Evolutionary conservation across 2,329 filamentous ascomycete genomes (phyloP), one percentile per base, ranked within the genome.

Genomic region (Colletotrichum sp.): DNA sequence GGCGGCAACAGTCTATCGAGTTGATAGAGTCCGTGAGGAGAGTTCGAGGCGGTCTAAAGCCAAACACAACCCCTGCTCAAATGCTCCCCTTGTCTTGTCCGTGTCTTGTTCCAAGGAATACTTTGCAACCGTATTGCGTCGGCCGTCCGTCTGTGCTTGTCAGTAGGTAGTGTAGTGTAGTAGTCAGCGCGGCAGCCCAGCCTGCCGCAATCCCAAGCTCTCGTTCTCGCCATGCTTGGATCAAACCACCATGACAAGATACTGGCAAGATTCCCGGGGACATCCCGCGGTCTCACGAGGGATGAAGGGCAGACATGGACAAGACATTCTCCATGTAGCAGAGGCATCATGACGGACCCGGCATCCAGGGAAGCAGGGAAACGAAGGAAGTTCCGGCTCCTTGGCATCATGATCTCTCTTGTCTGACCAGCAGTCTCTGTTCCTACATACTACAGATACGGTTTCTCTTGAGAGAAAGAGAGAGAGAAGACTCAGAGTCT

Each of bases 31-130:
- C 73, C 34, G 73, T 60, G 64, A 73, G 55, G 70, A 73, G 24
- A 73, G 73, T 72, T 76, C 70, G 57, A 73, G 73, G 73, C 73
- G 73, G 70, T 76, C 73, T 76, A 65, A 49, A 59, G 70, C 70
- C 73, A 73, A 76, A 69, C 73, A 52, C 36, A 67, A 72, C 70
- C 73, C 73, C 64, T 76, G 73, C 70, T 49, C 57, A 63, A 63
- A 68, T 32, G 64, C 73, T 39, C 64, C 57, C 39, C 57, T 59
- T 69, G 69, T 63, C 55, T 44, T 59, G 49, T 52, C 72, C 32
- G 59, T 68, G 68, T 57, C 69, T 67, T 68, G 44, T 64, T 73
- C 63, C 70, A 69, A 76, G 70, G 70, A 72, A 63, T 32, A 32
- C 34, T 72, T 60, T 64, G 49, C 52, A 57, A 52, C 44, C 55